Conservation (phyloP, 169 alveolate species). For the Cryptosporidium muris region DNA sequence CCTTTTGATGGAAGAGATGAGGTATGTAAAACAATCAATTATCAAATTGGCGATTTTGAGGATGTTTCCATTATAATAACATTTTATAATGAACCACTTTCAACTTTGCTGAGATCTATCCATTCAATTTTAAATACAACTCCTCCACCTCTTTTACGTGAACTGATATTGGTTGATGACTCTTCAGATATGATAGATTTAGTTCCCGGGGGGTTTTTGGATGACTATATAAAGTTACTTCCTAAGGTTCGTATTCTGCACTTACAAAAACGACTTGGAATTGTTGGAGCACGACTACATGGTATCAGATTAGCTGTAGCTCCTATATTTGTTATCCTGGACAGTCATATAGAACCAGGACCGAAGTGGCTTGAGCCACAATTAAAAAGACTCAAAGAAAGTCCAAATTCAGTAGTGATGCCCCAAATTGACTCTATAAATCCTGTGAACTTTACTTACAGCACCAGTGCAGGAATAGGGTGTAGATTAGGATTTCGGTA, state of each 20-base stretch:
- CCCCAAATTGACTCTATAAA: constrained; percentile 73
- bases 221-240: constrained; percentile 65
- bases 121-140: constrained; percentile 75
- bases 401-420: constrained; percentile 71
- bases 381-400: constrained; percentile 58
- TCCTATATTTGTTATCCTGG: constrained; percentile 73
- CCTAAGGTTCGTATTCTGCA: constrained; percentile 68
- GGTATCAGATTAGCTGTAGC: constrained; percentile 70
- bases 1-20: constrained; percentile 51
- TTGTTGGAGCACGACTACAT: constrained; percentile 73
- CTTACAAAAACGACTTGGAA: constrained; percentile 45
- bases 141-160: constrained; percentile 75
- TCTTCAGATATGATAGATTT: constrained; percentile 71
- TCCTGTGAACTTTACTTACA: constrained; percentile 51
- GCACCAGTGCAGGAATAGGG: constrained; percentile 71
- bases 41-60: constrained; percentile 54
- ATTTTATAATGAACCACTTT: constrained; percentile 72
- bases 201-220: constrained; percentile 71
- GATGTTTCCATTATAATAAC: constrained; percentile 72
- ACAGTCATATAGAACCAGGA: constrained; percentile 74
- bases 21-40: constrained; percentile 11
- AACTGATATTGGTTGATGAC: constrained; percentile 74
- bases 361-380: constrained; percentile 77
- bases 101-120: constrained; percentile 72
- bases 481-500: constrained; percentile 73